Evolutionary conservation across 352 stramenopile species (phyloP), one percentile per base, ranked within the genome.

Genomic region (Globisporangium megalacanthum): DNA sequence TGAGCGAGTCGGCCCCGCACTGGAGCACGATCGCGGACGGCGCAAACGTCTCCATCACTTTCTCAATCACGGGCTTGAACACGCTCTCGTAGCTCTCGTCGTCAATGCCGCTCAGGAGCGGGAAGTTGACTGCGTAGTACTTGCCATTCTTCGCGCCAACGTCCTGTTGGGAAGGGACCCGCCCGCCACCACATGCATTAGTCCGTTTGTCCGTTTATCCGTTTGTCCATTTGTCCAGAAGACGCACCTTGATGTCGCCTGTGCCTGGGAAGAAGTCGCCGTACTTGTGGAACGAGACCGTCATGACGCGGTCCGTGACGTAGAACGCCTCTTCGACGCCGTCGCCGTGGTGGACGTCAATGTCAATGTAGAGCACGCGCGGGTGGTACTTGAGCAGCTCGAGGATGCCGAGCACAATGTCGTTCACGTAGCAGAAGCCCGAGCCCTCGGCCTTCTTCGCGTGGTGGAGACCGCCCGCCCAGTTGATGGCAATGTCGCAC

Each of bases 381-480:
- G 97, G 83, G 70, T 99, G 94, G 45, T 79, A 84, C 73, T 99
- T 99, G 25, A 99, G 77, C 19, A 99, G 73, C 67, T 99, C 97
- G 35, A 99, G 66, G 72, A 99, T 99, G 33, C 94, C 97, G 25
- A 99, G 76, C 39, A 99, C 97, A 64, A 94, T 98, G 74, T 99
- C 97, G 72, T 99, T 99, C 47, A 99, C 93, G 71, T 99, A 99
- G 77, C 97, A 99, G 72, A 99, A 99, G 39, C 97, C 97, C 37
- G 85, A 98, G 14, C 97, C 97, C 70, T 99, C 97, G 17, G 92
- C 96, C 64, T 98, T 98, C 70, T 99, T 99, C 22, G 97, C 97
- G 75, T 99, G 97, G 72, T 99, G 97, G 53, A 99, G 66, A 25
- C 97, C 97, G 39, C 97, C 97, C 17, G 94, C 88, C 95, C 97